Evolutionary conservation across 805 yeast species (phyloP), one percentile per base, ranked within the genome.

Genomic region (Maudiozyma saulgeensis): DNA sequence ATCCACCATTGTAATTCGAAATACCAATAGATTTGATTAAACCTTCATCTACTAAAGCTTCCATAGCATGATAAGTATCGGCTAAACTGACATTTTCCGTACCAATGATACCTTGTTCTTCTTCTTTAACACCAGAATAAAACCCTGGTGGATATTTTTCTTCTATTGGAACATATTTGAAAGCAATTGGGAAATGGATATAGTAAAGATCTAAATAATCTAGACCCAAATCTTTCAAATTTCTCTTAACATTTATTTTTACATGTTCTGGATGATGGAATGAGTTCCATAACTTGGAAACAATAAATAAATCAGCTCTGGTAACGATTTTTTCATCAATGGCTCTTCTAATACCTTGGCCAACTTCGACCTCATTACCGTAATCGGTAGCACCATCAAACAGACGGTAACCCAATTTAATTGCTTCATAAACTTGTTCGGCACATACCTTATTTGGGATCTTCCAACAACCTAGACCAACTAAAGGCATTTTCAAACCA

Each of bases 141-240:
- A 82, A 76, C 2, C 80, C 81, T 35, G 96, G 87, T 44, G 96
- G 96, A 68, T 87, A 88, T 53, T 77, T 78, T 54, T 77, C 85
- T 52, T 81, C 88, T 53, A 86, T 74, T 49, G 90, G 91, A 35
- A 88, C 90, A 63, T 74, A 87, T 63, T 82, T 82, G 70, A 82
- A 83, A 19, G 96, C 86, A 67, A 88, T 76, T 61, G 96, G 96
- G 81, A 88, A 88, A 67, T 88, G 96, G 63, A 88, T 86, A 69
- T 85, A 83, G 72, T 80, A 87, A 58, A 88, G 70, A 68, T 88
- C 96, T 53, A 88, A 55, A 72, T 88, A 88, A 45, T 85, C 95
- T 56, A 87, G 71, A 15, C 78, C 73, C 72, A 89, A 72, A 66
- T 87, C 96, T 25, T 67, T 58, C 58, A 88, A 73, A 37, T 87